phyloP scores from a whole-genome alignment of 2,329 filamentous ascomycete species.

The Scleromitrula shiraiana region DNA sequence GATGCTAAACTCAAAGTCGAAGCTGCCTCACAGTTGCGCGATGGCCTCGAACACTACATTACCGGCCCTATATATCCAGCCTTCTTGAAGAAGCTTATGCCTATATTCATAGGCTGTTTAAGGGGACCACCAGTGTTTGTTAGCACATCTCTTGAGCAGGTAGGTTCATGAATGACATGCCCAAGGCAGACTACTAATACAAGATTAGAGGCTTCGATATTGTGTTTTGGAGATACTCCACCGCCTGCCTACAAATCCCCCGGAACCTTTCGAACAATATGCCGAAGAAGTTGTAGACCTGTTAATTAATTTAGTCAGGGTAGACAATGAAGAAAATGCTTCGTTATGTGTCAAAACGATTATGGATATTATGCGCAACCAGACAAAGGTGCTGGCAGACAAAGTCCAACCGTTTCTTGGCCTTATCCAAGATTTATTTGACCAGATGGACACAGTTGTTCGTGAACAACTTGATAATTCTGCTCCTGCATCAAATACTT shows the following conservation, averaged over 20 bases:
- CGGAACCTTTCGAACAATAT: constrained; percentile 80
- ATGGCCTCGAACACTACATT: constrained; percentile 84
- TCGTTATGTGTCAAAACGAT: constrained; percentile 97
- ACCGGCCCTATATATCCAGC: constrained; percentile 65
- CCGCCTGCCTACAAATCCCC: constrained; percentile 65
- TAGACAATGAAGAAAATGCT: constrained; percentile 97
- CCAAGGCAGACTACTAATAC: constrained; percentile 5
- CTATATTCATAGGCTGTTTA: constrained; percentile 79
- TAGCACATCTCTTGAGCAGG: constrained; percentile 83
- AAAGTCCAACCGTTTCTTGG: constrained; percentile 86
- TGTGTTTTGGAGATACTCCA: constrained; percentile 93
- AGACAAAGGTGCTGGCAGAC: constrained; percentile 70
- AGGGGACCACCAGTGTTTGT: constrained; percentile 84
- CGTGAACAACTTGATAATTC: constrained; percentile 86
- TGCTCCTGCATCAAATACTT: constrained; percentile 41
- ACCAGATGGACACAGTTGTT: constrained; percentile 92
- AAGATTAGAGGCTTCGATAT: constrained; percentile 70
- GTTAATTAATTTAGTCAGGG: constrained; percentile 78
- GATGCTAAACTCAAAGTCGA: constrained; percentile 77
- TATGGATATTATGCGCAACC: constrained; percentile 92
- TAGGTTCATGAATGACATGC: constrained; percentile 34
- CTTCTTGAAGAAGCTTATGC: constrained; percentile 83
- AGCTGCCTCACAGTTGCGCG: constrained; percentile 77
- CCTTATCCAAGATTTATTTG: constrained; percentile 91
- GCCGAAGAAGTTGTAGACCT: constrained; percentile 84